Conservation (phyloP, 1,284 basidiomycete genomes). For the Boletus mariae region DNA sequence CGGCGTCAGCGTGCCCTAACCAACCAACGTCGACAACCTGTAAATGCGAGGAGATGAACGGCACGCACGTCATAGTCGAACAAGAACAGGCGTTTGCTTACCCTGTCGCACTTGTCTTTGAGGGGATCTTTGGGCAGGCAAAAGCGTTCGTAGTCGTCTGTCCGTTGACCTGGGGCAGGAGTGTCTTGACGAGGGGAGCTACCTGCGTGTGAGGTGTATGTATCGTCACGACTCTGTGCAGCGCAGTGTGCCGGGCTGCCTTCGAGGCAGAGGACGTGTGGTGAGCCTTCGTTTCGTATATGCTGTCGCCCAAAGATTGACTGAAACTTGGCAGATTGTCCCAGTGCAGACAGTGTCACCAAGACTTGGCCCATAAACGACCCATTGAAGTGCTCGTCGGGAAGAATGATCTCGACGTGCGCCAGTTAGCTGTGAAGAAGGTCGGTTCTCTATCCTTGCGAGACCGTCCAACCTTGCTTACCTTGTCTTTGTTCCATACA, state of each 20-base stretch:
- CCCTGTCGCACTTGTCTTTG: slow-evolving; percentile 61
- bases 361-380: slow-evolving; percentile 84
- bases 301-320: slow-evolving; percentile 39
- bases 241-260: slow-evolving; percentile 65
- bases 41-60: background rate
- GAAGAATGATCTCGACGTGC: slow-evolving; percentile 98
- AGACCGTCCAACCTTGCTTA: background rate
- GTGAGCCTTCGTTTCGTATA: no score
- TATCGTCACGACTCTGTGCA: slow-evolving; percentile 86
- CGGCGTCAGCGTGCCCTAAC: slow-evolving; percentile 88
- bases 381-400: slow-evolving; percentile 92
- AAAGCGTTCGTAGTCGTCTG: slow-evolving; percentile 86
- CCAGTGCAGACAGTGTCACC: slow-evolving; percentile 89
- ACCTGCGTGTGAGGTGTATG: slow-evolving; percentile 97
- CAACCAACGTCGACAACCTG: background rate
- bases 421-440: slow-evolving; percentile 94
- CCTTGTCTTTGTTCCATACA: slow-evolving; percentile 14
- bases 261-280: slow-evolving; percentile 79
- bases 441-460: slow-evolving; percentile 24
- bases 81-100: slow-evolving; percentile 85
- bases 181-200: slow-evolving; percentile 79
- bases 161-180: slow-evolving; percentile 78
- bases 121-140: slow-evolving; percentile 67
- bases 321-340: slow-evolving; percentile 53
- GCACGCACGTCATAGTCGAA: slow-evolving; percentile 91